Percentiles rank a stretch among this genome's conserved stretches.
These are phyloP conservation scores for Leccinum glutinopallens DNA, from an alignment of 1,284 basidiomycete species.

Conservation along the genomic window DNA sequence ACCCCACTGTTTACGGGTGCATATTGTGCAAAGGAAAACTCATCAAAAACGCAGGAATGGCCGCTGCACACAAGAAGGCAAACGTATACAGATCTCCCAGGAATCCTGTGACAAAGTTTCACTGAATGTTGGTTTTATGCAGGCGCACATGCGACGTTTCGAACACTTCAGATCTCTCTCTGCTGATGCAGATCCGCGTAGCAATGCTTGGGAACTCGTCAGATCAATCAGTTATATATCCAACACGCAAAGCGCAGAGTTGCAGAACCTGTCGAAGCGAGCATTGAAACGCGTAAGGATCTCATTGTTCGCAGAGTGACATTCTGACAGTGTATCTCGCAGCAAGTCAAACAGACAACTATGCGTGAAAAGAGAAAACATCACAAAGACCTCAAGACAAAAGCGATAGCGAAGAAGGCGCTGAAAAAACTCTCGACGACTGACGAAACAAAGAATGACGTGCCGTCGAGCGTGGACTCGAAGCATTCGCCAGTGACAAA, in stretches of 20 bases:
- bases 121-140: slow-evolving; percentile 20
- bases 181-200: slow-evolving; percentile 39
- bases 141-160: slow-evolving; percentile 66
- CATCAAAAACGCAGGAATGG: slow-evolving; percentile 67
- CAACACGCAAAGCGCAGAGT: slow-evolving; percentile 5
- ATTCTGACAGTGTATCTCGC: slow-evolving; percentile 13
- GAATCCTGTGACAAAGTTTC: slow-evolving; percentile 2
- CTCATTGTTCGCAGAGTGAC: neutral
- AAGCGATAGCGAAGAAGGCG: slow-evolving; percentile 31
- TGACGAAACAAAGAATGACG: slow-evolving; percentile 2
- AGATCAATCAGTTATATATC: slow-evolving; percentile 30
- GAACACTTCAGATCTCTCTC: slow-evolving; percentile 50
- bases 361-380: slow-evolving; percentile 43
- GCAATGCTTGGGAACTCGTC: slow-evolving; percentile 53
- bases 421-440: slow-evolving; percentile 2
- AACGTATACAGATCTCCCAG: slow-evolving; percentile 54
- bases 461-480: slow-evolving; percentile 3
- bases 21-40: slow-evolving; percentile 75
- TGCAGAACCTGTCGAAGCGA: slow-evolving; percentile 48
- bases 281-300: slow-evolving; percentile 54
- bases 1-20: slow-evolving; percentile 60
- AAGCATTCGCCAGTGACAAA: slow-evolving; percentile 5
- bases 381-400: slow-evolving; percentile 38
- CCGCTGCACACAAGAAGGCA: slow-evolving; percentile 62
- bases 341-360: slow-evolving; percentile 47